A percentile compares a stretch with the other conserved stretches of the same genome.
Evolutionary conservation across 1,284 basidiomycete species (phyloP).

Genomic region (Ustilago lituana): DNA sequence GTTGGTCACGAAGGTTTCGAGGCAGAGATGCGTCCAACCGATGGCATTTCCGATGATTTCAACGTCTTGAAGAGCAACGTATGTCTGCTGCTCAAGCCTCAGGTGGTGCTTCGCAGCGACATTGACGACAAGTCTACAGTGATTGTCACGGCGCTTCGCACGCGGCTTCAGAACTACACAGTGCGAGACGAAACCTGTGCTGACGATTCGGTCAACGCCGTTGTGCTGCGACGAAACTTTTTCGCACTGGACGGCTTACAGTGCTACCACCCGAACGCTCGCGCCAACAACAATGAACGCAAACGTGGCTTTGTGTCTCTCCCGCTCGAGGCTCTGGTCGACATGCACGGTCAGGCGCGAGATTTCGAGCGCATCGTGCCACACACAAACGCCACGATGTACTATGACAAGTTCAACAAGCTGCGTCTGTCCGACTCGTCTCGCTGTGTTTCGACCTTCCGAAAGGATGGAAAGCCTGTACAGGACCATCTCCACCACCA

Average conservation of each 20-base stretch:
- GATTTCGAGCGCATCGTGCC: constrained; percentile 81
- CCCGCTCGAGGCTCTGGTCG: constrained; percentile 79
- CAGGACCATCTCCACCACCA: constrained; percentile 81
- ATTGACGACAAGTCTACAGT: constrained; percentile 75
- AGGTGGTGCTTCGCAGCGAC: constrained; percentile 82
- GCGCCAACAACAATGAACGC: constrained; percentile 62
- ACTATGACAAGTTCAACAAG: constrained; percentile 91
- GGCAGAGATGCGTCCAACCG: constrained; percentile 34
- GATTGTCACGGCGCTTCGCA: constrained; percentile 82
- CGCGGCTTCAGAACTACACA: constrained; percentile 81
- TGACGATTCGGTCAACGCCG: constrained; percentile 85
- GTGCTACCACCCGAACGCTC: constrained; percentile 78
- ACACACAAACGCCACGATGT: constrained; percentile 84
- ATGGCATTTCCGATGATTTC: constrained; percentile 68
- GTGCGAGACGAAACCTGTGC: constrained; percentile 82
- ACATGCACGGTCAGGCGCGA: constrained; percentile 35
- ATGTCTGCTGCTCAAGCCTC: constrained; percentile 87
- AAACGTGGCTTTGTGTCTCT: constrained; percentile 70
- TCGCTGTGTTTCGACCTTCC: constrained; percentile 69
- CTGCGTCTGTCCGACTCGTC: constrained; percentile 75
- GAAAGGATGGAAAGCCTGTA: constrained; percentile 50
- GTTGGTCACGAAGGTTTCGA: constrained; percentile 3
- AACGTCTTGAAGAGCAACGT: constrained; percentile 75
- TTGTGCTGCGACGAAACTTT: constrained; percentile 85
- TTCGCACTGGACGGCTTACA: constrained; percentile 82